Evolutionary conservation across 768 basidiomycete species (phyloP).

Genomic region (Pulveroboletus sp.): DNA sequence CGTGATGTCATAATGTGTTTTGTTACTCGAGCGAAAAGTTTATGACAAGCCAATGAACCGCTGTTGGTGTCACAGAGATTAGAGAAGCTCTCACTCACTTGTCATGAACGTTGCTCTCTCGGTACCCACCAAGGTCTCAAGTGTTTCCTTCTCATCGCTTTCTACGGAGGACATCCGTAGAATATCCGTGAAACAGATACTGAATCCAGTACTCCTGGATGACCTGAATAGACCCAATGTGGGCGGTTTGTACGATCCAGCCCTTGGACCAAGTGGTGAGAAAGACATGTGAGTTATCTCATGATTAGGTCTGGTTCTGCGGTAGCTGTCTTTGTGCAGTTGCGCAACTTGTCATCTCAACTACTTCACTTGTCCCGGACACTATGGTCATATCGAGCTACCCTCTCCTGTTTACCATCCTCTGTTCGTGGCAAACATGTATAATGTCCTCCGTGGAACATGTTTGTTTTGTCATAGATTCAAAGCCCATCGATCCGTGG

Average conservation of each 20-base stretch:
- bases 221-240: constrained; percentile 88
- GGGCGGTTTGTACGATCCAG: constrained; percentile 93
- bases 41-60: constrained; percentile 1
- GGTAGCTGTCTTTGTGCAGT: constrained; percentile 38
- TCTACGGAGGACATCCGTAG: constrained; percentile 81
- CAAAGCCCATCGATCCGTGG: constrained; percentile 70
- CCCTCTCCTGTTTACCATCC: constrained; percentile 96
- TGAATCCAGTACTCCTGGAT: constrained; percentile 90
- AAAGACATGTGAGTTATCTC: constrained; percentile 76
- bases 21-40: constrained; percentile 12
- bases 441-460: constrained; percentile 76
- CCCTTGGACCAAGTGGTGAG: constrained; percentile 83
- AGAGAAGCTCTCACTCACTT: neutral
- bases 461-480: constrained; percentile 96
- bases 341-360: constrained; percentile 91
- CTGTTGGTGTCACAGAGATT: neutral
- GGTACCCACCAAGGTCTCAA: constrained; percentile 76
- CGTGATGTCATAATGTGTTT: constrained; percentile 14
- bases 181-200: constrained; percentile 96
- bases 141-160: constrained; percentile 91
- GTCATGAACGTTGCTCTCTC: constrained; percentile 89
- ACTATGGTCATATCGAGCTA: constrained; percentile 96
- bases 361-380: constrained; percentile 94
- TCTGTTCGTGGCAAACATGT: constrained; percentile 89
- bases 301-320: neutral